Base-by-base conservation (phyloP, 2,329 filamentous ascomycete genomes). In the Botrytis pseudocinerea region DNA sequence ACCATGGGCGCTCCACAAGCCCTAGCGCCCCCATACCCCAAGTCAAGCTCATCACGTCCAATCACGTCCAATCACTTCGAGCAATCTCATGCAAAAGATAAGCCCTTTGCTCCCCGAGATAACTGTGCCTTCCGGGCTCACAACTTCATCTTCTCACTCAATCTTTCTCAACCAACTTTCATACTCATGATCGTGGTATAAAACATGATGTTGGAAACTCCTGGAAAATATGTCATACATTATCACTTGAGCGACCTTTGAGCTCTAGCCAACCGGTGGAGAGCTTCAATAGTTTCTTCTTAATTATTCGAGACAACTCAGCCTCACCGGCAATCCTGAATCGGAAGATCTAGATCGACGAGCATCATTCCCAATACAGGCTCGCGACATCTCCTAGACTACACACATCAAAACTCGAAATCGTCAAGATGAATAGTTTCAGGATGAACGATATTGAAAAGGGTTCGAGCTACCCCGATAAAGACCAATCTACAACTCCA, bases 371-470 rank as follows among this genome's bases (percentile, higher is more conserved):
- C 59, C 44, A 32, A 18, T 38, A 28, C 40, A 38, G 42, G 48
- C 32, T 16, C 14, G 20, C n/a, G 35, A 46, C n/a, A 40, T n/a
- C n/a, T 60, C 35, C 22, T 6, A 38, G 38, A 44, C 10, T 32
- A 28, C 42, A 72, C 35, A 40, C 20, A 69, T 69, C 40, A 51
- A 51, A 28, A 60, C 51, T 40, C 18, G 9, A 59, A 20, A n/a
- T 40, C 42, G 44, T 35, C 28, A 61, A 48, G 10, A 72, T 72
- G 62, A 44, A 40, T 48, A 72, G 62, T 44, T 72, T 46, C 42
- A 42, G 42, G 54, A 59, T 69, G 70, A 69, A 64, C n/a, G 71
- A 77, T 38, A 62, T 74, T 18, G 76, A 76, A 62, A 75, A 76
- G 44, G 60, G 70, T 22, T 74, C 54, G 22, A 32, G 40, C 25